These are phyloP conservation scores for Tetradesmus lagerheimii DNA, from an alignment of 139 green algal genomes.

Conservation along the genomic window DNA sequence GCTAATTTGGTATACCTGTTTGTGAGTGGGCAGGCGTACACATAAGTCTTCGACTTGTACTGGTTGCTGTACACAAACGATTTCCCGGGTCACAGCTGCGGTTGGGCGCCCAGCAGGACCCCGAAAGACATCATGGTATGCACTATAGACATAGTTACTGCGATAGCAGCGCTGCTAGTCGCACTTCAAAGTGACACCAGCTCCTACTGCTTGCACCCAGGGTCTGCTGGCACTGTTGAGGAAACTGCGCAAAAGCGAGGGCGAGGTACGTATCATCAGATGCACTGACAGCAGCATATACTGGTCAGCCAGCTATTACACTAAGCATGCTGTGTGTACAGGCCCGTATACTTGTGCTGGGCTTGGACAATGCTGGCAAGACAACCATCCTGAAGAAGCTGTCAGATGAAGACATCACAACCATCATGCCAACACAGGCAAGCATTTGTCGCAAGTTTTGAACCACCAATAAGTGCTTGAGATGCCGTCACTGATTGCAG, in stretches of 20 bases:
- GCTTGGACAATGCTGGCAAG: conserved; percentile 89
- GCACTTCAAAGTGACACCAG: neutral
- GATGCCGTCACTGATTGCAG: neutral
- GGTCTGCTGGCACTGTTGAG: conserved; percentile 73
- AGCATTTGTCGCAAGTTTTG: neutral
- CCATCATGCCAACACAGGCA: conserved; percentile 84
- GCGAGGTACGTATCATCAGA: conserved; percentile 63
- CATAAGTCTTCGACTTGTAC: neutral
- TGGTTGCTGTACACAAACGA: neutral
- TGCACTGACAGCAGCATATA: neutral
- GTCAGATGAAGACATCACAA: conserved; percentile 86
- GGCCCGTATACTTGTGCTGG: conserved; percentile 85
- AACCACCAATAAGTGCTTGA: too few relatives aligned
- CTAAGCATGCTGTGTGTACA: conserved; percentile 48
- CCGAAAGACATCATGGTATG: neutral
- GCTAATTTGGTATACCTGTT: too few relatives aligned
- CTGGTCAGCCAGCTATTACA: neutral
- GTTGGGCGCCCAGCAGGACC: neutral
- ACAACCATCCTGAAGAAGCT: conserved; percentile 87
- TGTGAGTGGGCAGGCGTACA: neutral
- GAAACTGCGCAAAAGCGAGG: conserved; percentile 72
- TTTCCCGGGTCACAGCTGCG: neutral
- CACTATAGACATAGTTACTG: neutral
- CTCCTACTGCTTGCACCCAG: conserved; percentile 51
- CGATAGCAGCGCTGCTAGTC: neutral